Evolutionary conservation across 345 rosid genomes (phyloP).

Genomic region (Moricandia arvensis): DNA sequence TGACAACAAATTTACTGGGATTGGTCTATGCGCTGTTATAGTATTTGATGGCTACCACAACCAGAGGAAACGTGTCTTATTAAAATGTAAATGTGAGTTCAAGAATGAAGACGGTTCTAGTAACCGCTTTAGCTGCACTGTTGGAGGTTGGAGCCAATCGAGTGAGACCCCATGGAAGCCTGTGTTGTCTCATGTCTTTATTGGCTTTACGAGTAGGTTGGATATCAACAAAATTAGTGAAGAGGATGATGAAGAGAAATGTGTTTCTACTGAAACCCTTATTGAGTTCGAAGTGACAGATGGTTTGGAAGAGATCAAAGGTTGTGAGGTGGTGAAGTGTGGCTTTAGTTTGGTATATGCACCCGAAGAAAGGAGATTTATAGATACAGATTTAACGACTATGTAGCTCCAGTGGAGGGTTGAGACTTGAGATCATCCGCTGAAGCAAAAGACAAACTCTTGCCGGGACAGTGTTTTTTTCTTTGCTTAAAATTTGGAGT

Average conservation of each 20-base stretch:
- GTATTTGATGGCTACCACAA: not conserved
- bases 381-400: not conserved
- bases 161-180: not conserved
- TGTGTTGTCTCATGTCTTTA: slow-evolving; percentile 9
- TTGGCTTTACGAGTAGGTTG: not conserved
- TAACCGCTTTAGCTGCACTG: not conserved
- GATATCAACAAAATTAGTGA: not conserved
- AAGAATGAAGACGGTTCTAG: slow-evolving; percentile 5
- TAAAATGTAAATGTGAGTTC: slow-evolving; percentile 2
- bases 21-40: slow-evolving; percentile 18
- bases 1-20: not conserved
- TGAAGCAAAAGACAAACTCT: not conserved
- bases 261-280: not conserved
- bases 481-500: too few species aligned
- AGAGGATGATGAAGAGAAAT: not conserved
- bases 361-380: not conserved
- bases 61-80: not conserved
- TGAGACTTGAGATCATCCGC: not conserved
- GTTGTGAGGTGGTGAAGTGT: slow-evolving; percentile 19
- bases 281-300: slow-evolving; percentile 26
- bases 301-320: not conserved
- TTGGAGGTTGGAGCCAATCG: slow-evolving; percentile 13
- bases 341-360: slow-evolving; percentile 11
- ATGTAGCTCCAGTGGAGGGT: not conserved
- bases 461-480: too few species aligned